These are phyloP conservation scores for Aureobasidium lini DNA, from an alignment of 2,329 filamentous ascomycete genomes.

Conservation along the genomic window DNA sequence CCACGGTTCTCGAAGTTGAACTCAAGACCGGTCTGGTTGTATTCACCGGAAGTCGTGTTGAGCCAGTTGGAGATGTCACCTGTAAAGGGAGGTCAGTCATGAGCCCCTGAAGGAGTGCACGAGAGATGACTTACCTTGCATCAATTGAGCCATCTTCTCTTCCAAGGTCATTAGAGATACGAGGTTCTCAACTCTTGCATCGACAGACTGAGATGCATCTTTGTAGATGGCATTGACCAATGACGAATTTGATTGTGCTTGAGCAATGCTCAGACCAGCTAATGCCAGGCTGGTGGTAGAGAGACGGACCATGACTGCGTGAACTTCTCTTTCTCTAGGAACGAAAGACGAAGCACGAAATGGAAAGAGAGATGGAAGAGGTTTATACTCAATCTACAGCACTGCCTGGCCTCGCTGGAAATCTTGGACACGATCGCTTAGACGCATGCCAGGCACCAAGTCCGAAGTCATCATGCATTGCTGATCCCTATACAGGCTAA, in stretches of 20 bases:
- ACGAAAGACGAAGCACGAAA: neutral
- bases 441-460: neutral
- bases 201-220: slow-evolving; percentile 53
- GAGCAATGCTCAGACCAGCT: neutral
- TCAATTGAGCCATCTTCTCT: slow-evolving; percentile 63
- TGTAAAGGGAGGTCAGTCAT: neutral
- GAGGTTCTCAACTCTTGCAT: slow-evolving; percentile 59
- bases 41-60: slow-evolving; percentile 56
- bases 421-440: neutral
- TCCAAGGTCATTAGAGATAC: slow-evolving; percentile 65
- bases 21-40: slow-evolving; percentile 60
- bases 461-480: slow-evolving; percentile 5
- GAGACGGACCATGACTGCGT: slow-evolving; percentile 1
- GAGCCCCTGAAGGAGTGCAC: neutral
- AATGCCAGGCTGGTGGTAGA: neutral
- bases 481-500: slow-evolving; percentile 11
- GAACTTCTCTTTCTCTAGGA: neutral
- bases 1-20: slow-evolving; percentile 59
- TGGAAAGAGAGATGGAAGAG: neutral
- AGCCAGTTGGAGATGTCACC: slow-evolving; percentile 67
- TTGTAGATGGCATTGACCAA: slow-evolving; percentile 50
- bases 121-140: slow-evolving; percentile 29
- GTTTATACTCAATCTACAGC: neutral
- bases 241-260: slow-evolving; percentile 16
- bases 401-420: neutral